phyloP scores from a whole-genome alignment of 2,329 filamentous ascomycete genomes.

The Pestalotiopsis sp. region DNA sequence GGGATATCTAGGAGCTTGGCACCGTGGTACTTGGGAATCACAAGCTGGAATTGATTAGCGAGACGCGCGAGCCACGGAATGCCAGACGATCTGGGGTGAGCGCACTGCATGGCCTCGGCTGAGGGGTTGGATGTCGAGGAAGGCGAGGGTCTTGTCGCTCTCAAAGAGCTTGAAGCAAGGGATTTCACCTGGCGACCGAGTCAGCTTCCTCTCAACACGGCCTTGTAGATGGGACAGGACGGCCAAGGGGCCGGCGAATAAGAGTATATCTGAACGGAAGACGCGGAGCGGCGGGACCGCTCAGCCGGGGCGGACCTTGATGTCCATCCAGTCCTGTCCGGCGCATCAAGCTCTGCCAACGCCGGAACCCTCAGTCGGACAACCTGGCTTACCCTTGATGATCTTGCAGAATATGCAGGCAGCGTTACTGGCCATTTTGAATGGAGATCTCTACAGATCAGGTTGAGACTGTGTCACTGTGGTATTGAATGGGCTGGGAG shows the following conservation, averaged over 20 bases:
- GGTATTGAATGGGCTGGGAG: no score
- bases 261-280: neutral
- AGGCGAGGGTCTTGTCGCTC: conserved; percentile 89
- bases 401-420: conserved; percentile 98
- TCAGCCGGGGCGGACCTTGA: conserved; percentile 8
- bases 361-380: neutral
- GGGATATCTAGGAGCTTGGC: conserved; percentile 91
- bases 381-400: conserved; percentile 70
- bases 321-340: neutral
- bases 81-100: conserved; percentile 12
- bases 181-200: conserved; percentile 72
- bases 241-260: no score
- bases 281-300: conserved; percentile 13
- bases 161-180: conserved; percentile 96
- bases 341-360: neutral
- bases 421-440: conserved; percentile 33
- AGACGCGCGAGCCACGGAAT: neutral
- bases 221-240: no score
- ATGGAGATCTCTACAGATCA: neutral
- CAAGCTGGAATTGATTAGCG: conserved; percentile 62
- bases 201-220: conserved; percentile 14
- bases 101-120: conserved; percentile 86
- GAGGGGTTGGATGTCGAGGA: conserved; percentile 93
- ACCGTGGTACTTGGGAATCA: conserved; percentile 95
- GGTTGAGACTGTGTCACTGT: no score